These are phyloP conservation scores for Bonnemaisonia californica DNA, from an alignment of 31 red algal species.

Conservation along the genomic window DNA sequence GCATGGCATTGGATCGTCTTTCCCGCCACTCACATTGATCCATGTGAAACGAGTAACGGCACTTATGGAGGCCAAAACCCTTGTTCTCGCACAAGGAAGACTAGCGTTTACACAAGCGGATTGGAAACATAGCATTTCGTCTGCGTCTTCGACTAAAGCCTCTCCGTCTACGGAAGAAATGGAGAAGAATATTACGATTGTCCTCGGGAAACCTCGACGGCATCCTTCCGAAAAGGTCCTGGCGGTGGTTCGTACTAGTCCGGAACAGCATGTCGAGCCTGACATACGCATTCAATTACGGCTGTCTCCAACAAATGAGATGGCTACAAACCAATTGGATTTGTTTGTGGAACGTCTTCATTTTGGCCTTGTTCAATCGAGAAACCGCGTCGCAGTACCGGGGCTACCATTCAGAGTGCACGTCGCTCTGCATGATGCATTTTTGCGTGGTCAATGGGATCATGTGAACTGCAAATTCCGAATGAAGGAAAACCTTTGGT, in stretches of 20 bases:
- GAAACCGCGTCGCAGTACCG: not conserved
- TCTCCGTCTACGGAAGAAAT: not conserved
- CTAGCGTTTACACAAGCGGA: not conserved
- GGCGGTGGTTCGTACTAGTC: not conserved
- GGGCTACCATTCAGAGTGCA: conserved; percentile 23
- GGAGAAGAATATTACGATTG: conserved; percentile 32
- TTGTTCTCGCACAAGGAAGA: conserved; percentile 54
- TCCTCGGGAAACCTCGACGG: conserved; percentile 27
- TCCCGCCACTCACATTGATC: conserved; percentile 49
- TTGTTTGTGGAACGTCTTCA: conserved; percentile 52
- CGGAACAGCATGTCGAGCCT: conserved; percentile 31
- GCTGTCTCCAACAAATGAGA: conserved; percentile 31
- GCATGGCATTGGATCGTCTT: conserved; percentile 48
- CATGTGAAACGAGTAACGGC: conserved; percentile 58
- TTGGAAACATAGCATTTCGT: not conserved
- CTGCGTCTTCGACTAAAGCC: not conserved
- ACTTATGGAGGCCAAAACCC: conserved; percentile 64
- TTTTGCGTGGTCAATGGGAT: conserved; percentile 49
- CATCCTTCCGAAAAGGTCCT: not conserved
- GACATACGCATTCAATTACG: conserved; percentile 69
- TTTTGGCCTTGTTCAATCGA: conserved; percentile 32
- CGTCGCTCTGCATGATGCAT: conserved; percentile 46
- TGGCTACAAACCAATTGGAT: conserved; percentile 47
- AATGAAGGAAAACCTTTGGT: conserved; percentile 55
- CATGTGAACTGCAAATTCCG: conserved; percentile 54